Conservation (phyloP, 371 early-diverging fungal genomes). For the Lichtheimia hyalospora region DNA sequence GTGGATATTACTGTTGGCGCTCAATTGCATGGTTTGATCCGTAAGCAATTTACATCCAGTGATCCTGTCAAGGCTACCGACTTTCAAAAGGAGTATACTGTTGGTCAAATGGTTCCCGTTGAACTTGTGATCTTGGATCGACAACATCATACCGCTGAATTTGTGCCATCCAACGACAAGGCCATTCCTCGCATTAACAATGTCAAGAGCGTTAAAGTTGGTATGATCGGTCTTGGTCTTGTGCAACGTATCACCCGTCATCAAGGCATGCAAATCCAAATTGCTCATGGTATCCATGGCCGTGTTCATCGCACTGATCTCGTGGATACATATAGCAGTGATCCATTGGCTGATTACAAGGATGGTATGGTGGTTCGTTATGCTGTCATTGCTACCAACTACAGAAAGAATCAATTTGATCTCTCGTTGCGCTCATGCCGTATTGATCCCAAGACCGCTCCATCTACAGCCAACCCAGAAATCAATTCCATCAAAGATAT, state of each 20-base stretch:
- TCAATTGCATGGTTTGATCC: conserved; percentile 46
- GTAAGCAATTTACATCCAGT: conserved; percentile 46
- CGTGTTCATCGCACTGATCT: conserved; percentile 66
- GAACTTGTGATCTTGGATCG: conserved; percentile 47
- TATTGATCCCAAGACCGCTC: conserved; percentile 31
- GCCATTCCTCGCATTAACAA: conserved; percentile 29
- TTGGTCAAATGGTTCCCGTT: conserved; percentile 62
- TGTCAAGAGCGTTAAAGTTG: conserved; percentile 50
- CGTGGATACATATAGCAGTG: conserved; percentile 50
- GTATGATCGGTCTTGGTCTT: conserved; percentile 50
- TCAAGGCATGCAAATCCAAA: conserved; percentile 49
- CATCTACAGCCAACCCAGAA: conserved; percentile 27
- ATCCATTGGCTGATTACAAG: conserved; percentile 47
- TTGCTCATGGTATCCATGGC: conserved; percentile 57
- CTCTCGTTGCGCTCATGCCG: conserved; percentile 67
- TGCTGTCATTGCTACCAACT: conserved; percentile 51
- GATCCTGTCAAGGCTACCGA: conserved; percentile 45
- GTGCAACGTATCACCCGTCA: conserved; percentile 45
- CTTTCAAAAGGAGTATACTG: conserved; percentile 46
- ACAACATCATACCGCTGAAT: conserved; percentile 35
- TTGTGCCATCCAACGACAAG: conserved; percentile 31
- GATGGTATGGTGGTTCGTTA: conserved; percentile 55
- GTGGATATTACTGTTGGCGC: conserved; percentile 47
- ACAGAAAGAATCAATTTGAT: conserved; percentile 53
- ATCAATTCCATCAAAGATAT: conserved; percentile 52